Conservation (phyloP, 495 filamentous ascomycete species). For the Talaromyces proteolyticus region DNA sequence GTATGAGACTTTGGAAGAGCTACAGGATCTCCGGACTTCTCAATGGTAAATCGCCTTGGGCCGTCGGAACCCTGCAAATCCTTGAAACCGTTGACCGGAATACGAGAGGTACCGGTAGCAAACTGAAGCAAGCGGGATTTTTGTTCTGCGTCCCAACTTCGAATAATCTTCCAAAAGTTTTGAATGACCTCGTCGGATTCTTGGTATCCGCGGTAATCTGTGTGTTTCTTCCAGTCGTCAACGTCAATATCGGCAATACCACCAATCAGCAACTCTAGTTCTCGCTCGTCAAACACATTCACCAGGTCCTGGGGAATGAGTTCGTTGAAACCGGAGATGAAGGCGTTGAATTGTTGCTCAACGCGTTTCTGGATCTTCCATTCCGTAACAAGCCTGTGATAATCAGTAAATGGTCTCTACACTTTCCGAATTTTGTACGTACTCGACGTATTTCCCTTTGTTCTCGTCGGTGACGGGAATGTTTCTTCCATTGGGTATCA, state of each 20-base stretch:
- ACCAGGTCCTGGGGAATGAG: slow-evolving; percentile 94
- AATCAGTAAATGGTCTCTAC: slow-evolving; percentile 10
- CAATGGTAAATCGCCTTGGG: slow-evolving; percentile 92
- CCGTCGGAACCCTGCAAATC: slow-evolving; percentile 97
- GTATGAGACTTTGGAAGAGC: slow-evolving; percentile 97
- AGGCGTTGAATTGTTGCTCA: slow-evolving; percentile 95
- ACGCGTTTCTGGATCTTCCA: slow-evolving; percentile 99
- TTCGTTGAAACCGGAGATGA: slow-evolving; percentile 96
- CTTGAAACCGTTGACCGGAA: slow-evolving; percentile 99
- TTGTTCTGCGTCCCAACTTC: slow-evolving; percentile 96
- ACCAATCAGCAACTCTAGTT: slow-evolving; percentile 93
- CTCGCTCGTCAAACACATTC: slow-evolving; percentile 97
- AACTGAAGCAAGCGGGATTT: slow-evolving; percentile 96
- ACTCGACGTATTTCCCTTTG: slow-evolving; percentile 93
- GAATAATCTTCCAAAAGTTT: slow-evolving; percentile 98
- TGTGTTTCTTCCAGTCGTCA: slow-evolving; percentile 99
- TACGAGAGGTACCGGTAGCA: slow-evolving; percentile 93
- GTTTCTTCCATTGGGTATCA: slow-evolving; percentile 84
- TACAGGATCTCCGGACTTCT: slow-evolving; percentile 85
- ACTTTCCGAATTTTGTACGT: slow-evolving; percentile 26
- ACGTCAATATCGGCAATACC: slow-evolving; percentile 99
- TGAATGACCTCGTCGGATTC: slow-evolving; percentile 94
- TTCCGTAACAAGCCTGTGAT: slow-evolving; percentile 76
- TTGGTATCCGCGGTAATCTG: slow-evolving; percentile 99
- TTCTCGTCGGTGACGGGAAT: slow-evolving; percentile 97